These are phyloP conservation scores for Rhodotorula sp. DNA, from an alignment of 1,284 basidiomycete species.

Conservation along the genomic window DNA sequence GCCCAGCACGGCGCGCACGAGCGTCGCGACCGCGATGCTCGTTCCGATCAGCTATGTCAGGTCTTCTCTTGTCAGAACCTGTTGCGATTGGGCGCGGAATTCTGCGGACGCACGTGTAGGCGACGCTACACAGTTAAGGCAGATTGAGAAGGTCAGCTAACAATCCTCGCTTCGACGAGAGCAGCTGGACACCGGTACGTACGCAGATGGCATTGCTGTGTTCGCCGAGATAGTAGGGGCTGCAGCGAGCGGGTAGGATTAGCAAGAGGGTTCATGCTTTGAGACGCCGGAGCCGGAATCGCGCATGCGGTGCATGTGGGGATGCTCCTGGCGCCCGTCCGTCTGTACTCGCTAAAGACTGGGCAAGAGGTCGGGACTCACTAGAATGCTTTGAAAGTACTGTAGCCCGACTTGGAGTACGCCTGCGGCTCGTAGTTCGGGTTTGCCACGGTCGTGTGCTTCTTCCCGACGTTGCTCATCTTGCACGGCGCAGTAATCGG, in stretches of 20 bases:
- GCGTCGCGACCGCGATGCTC: conserved; percentile 13
- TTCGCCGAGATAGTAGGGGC: conserved; percentile 33
- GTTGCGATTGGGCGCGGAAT: no score
- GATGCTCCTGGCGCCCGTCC: not conserved
- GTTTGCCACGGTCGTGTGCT: conserved; percentile 1
- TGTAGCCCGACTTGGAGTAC: conserved; percentile 18
- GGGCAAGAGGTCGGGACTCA: not conserved
- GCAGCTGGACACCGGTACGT: not conserved
- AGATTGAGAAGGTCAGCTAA: not conserved
- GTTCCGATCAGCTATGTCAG: conserved; percentile 24
- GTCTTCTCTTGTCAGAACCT: not conserved
- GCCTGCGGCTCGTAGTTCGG: conserved; percentile 19
- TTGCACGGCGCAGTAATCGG: not conserved
- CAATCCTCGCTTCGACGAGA: no score
- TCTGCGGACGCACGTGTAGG: conserved; percentile 11
- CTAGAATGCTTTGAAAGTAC: conserved; percentile 24
- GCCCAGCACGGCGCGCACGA: conserved; percentile 19
- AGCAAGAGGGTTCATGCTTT: no score
- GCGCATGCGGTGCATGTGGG: not conserved
- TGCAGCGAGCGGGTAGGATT: not conserved
- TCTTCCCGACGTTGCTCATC: conserved; percentile 3
- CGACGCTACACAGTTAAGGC: conserved; percentile 12
- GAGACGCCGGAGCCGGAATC: no score
- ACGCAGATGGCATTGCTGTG: conserved; percentile 18
- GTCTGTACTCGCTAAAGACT: no score